Base-by-base conservation (phyloP, 345 rosid genomes). In the Eucalyptus grandis region DNA sequence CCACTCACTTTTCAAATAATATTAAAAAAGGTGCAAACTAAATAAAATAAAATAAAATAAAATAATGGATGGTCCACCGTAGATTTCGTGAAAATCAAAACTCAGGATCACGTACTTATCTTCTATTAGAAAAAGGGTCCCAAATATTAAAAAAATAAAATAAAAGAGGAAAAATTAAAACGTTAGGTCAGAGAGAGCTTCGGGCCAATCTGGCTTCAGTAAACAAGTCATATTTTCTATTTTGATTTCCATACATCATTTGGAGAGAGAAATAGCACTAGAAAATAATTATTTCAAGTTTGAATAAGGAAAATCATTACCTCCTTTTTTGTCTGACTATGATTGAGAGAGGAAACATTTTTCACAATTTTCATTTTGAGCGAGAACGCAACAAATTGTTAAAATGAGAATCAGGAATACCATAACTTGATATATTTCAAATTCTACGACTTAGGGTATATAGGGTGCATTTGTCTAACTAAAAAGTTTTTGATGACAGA, bases 371-470 rank as follows among this genome's bases (percentile, higher is more conserved):
- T n/a, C 6, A 3, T n/a, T 65, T 7, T 31, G 5, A n/a, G 17
- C 4, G 5, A 65, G 2, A 30, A 30, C 1, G 8, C 8, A 27
- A 62, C 16, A 12, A 13, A 54, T 8, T 21, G 24, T 54, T 54
- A 14, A 50, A 50, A 15, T 14, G 53, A 1, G 19, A 50, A 50
- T 19, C 0, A 2, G 2, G 4, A 60, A 60, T 27, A 27, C 0
- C 67, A 60, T 30, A 2, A 65, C 31, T n/a, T 2, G 5, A n/a
- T 30, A 14, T 14, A 3, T 65, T 65, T 8, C 2, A n/a, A 4
- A 65, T n/a, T n/a, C 4, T 13, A 6, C 2, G 0, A 11, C 1
- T 27, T 12, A 27, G 0, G 60, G 27, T 22, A 11, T 2, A 12
- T 12, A 27, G 0, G 60, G 27, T 22, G 27, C 2, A 7, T 56